Percentiles rank a stretch among this genome's conserved stretches.
Conservation (phyloP, 345 rosid species). For the Litchi chinensis region DNA sequence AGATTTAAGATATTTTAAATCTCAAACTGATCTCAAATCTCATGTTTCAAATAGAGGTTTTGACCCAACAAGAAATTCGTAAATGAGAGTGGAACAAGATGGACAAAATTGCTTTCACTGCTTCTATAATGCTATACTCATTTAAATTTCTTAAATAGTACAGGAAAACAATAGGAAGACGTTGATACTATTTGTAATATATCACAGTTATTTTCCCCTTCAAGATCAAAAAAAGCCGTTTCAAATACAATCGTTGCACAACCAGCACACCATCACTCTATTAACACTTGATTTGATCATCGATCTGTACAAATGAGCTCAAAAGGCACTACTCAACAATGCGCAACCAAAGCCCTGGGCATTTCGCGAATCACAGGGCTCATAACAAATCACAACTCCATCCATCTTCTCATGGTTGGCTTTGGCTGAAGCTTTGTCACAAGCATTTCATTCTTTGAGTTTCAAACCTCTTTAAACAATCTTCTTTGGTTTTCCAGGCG, state of each 20-base stretch:
- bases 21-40: too few relatives aligned
- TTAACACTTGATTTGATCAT: conserved; percentile 23
- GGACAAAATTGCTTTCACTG: background rate
- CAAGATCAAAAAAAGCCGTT: background rate
- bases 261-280: conserved; percentile 23
- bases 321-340: conserved; percentile 9
- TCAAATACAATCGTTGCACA: conserved; percentile 22
- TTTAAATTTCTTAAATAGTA: background rate
- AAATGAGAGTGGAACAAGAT: background rate
- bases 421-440: conserved; percentile 14
- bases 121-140: background rate
- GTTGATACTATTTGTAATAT: background rate
- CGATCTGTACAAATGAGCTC: conserved; percentile 30
- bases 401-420: background rate
- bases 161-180: background rate
- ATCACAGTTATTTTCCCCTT: background rate
- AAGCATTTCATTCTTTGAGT: conserved; percentile 18
- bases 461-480: conserved; percentile 23
- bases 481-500: conserved; percentile 48
- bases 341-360: conserved; percentile 2
- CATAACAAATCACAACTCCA: background rate
- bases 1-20: too few relatives aligned
- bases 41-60: too few relatives aligned
- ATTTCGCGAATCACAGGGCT: background rate
- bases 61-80: too few relatives aligned